These are phyloP conservation scores for Hypoxylon sp. DNA, from an alignment of 2,329 filamentous ascomycete species.

Conservation along the genomic window DNA sequence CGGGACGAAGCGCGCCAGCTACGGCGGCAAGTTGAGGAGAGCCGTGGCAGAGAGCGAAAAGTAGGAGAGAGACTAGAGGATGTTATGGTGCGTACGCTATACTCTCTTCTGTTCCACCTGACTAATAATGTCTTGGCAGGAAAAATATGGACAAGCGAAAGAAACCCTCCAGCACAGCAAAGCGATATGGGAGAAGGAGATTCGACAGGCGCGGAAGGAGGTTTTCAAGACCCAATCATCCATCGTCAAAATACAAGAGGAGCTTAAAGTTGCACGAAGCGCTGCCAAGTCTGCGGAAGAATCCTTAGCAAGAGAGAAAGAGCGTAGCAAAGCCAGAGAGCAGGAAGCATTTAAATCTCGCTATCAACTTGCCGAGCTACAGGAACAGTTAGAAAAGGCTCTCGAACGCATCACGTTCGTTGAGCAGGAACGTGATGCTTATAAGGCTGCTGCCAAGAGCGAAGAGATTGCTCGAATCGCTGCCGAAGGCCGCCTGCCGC, in stretches of 20 bases:
- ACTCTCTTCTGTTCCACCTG: not conserved
- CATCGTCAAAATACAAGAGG: slow-evolving; percentile 80
- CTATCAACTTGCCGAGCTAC: slow-evolving; percentile 74
- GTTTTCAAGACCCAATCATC: slow-evolving; percentile 81
- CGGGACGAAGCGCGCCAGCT: slow-evolving; percentile 72
- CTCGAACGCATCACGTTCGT: slow-evolving; percentile 74
- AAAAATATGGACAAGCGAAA: slow-evolving; percentile 78
- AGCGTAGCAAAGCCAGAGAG: slow-evolving; percentile 72
- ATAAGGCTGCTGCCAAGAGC: slow-evolving; percentile 79
- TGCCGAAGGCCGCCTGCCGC: slow-evolving; percentile 77
- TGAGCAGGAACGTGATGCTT: slow-evolving; percentile 81
- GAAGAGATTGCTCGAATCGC: slow-evolving; percentile 81
- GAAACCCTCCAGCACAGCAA: slow-evolving; percentile 78
- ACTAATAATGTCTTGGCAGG: slow-evolving; percentile 61
- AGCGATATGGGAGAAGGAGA: slow-evolving; percentile 80
- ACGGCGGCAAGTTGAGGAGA: slow-evolving; percentile 74
- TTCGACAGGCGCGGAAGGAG: slow-evolving; percentile 78
- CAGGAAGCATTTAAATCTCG: slow-evolving; percentile 79
- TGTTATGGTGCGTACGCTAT: slow-evolving; percentile 71
- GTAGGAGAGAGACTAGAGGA: slow-evolving; percentile 77
- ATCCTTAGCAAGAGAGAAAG: slow-evolving; percentile 74
- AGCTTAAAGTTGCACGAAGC: slow-evolving; percentile 74
- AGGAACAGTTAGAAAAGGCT: slow-evolving; percentile 77
- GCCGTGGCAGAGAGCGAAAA: slow-evolving; percentile 75
- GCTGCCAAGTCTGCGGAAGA: slow-evolving; percentile 71